Conservation (phyloP, 2,329 filamentous ascomycete genomes). For the Fragosphaeria purpurea region DNA sequence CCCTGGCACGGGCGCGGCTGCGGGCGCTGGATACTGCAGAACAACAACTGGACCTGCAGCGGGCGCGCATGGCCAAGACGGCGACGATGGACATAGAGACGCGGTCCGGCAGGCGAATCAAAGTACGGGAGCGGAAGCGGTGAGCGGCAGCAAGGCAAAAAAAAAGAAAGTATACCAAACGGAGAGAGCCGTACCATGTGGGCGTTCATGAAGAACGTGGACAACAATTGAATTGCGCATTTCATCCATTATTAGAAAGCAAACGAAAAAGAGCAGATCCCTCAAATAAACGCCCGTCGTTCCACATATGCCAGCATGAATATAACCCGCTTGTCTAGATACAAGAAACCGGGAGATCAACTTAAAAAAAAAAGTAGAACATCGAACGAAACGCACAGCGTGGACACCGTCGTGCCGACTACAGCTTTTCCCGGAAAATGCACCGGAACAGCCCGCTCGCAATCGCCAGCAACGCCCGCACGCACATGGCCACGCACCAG, state of each 20-base stretch:
- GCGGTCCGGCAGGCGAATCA: slow-evolving; percentile 51
- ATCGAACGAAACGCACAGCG: background rate
- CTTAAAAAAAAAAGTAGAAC: background rate
- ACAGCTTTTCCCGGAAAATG: slow-evolving; percentile 33
- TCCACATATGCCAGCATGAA: too few species aligned
- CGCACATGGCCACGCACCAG: slow-evolving; percentile 45
- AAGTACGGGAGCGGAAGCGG: slow-evolving; percentile 52
- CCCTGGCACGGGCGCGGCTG: slow-evolving; percentile 43
- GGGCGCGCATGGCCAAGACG: slow-evolving; percentile 56
- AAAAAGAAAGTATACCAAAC: background rate
- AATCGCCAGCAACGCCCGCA: slow-evolving; percentile 43
- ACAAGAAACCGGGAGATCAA: too few species aligned
- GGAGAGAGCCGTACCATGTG: too few species aligned
- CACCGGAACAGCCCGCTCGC: slow-evolving; percentile 42
- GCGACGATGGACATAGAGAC: slow-evolving; percentile 49
- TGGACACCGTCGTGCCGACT: slow-evolving; percentile 1
- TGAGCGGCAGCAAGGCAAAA: slow-evolving; percentile 20
- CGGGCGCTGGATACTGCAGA: slow-evolving; percentile 46
- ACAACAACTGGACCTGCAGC: slow-evolving; percentile 45
- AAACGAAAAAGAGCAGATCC: too few species aligned
- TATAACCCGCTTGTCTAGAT: too few species aligned
- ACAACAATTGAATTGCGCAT: too few species aligned
- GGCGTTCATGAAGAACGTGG: too few species aligned
- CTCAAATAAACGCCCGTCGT: too few species aligned
- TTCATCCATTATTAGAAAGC: too few species aligned